These are phyloP conservation scores for Discostella stelligera DNA, from an alignment of 352 stramenopile species.

Conservation along the genomic window DNA sequence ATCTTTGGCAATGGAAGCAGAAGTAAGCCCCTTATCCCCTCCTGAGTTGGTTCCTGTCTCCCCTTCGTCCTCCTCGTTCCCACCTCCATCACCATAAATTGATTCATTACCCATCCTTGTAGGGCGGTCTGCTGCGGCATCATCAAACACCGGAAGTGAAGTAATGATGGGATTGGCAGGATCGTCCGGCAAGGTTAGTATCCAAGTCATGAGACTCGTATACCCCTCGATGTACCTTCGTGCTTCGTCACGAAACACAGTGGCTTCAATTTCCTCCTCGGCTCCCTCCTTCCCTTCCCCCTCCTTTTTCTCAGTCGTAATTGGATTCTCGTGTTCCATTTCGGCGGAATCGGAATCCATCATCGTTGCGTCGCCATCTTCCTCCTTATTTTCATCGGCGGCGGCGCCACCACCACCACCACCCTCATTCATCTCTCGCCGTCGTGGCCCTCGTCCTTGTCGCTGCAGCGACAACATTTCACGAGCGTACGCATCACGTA, in stretches of 20 bases:
- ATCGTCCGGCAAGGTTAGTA: slow-evolving; percentile 74
- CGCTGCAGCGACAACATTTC: slow-evolving; percentile 19
- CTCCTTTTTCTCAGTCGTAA: slow-evolving; percentile 1
- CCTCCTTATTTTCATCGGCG: slow-evolving; percentile 5
- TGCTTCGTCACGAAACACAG: slow-evolving; percentile 55
- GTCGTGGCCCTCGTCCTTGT: not conserved
- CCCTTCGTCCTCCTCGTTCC: slow-evolving; percentile 17
- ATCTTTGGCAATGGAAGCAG: not conserved
- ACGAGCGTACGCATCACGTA: slow-evolving; percentile 1
- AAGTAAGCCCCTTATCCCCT: not conserved
- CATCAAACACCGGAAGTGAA: slow-evolving; percentile 11
- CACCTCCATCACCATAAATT: slow-evolving; percentile 10
- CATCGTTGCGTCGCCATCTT: slow-evolving; percentile 11
- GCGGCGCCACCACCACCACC: slow-evolving; percentile 1
- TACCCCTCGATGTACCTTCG: slow-evolving; percentile 70
- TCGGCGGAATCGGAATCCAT: not conserved
- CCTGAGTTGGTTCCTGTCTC: not conserved
- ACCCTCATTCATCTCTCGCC: not conserved
- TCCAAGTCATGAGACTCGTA: slow-evolving; percentile 74
- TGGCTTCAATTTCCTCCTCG: slow-evolving; percentile 12
- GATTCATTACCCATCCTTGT: slow-evolving; percentile 11
- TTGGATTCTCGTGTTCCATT: not conserved
- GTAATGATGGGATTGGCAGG: slow-evolving; percentile 41
- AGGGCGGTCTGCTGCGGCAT: not conserved
- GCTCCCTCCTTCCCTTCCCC: slow-evolving; percentile 13